Percentiles rank a stretch among this genome's conserved stretches.
phyloP scores from a whole-genome alignment of 306 rosid species.

The Morella rubra region DNA sequence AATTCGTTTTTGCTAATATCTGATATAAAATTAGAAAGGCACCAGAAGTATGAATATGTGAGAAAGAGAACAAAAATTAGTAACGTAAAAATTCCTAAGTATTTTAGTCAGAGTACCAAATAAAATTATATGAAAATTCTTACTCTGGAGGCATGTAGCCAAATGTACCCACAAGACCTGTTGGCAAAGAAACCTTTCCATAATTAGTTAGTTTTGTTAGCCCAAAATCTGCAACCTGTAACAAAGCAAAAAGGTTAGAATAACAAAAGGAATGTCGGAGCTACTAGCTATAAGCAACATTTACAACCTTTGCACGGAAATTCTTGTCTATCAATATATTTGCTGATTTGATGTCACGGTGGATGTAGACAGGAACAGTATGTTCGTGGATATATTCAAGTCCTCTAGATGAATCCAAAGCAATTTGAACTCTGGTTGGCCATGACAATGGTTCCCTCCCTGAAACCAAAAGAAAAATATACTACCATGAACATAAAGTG shows the following conservation, averaged over 20 bases:
- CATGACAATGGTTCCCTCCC: constrained; percentile 67
- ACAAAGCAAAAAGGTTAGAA: background rate
- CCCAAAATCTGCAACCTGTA: constrained; percentile 85
- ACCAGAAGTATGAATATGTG: too few species aligned
- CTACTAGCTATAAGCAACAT: constrained; percentile 34
- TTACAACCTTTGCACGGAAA: constrained; percentile 62
- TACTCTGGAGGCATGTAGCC: constrained; percentile 87
- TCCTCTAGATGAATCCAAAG: constrained; percentile 73
- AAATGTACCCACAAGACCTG: constrained; percentile 78
- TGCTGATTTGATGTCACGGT: constrained; percentile 68
- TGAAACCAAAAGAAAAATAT: constrained; percentile 17
- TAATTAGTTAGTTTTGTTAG: constrained; percentile 51
- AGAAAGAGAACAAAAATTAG: constrained; percentile 2
- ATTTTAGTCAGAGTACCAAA: background rate
- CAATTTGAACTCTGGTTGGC: constrained; percentile 72
- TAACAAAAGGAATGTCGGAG: background rate
- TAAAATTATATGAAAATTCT: constrained; percentile 22
- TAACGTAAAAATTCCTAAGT: background rate
- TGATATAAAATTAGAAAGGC: too few species aligned
- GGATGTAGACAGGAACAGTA: constrained; percentile 79
- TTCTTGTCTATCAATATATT: constrained; percentile 76
- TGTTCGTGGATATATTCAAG: constrained; percentile 80
- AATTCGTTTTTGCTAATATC: too few species aligned
- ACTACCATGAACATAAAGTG: constrained; percentile 20
- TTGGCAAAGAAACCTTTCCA: constrained; percentile 52